Conservation (phyloP, 257 asterid species). For the Buddleja alternifolia region DNA sequence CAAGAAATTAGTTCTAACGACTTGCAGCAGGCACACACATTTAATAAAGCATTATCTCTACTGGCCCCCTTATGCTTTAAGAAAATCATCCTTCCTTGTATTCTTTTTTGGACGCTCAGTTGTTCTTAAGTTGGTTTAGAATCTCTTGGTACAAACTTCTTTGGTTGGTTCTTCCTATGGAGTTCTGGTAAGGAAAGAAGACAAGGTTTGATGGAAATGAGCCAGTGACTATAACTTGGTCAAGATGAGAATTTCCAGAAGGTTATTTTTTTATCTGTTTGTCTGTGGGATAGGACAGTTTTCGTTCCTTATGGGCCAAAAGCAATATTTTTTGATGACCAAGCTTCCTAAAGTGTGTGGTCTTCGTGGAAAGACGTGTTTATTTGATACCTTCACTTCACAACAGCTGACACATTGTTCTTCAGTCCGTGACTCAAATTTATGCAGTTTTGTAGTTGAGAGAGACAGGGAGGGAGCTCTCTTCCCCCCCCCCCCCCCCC, state of each 20-base stretch:
- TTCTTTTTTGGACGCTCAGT: neutral
- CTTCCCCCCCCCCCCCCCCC: too few species aligned
- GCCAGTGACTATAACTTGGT: neutral
- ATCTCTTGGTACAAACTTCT: neutral
- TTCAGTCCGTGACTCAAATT: neutral
- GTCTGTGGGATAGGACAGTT: neutral
- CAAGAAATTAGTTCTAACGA: neutral
- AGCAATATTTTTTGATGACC: neutral
- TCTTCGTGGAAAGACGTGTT: neutral
- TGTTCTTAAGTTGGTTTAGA: neutral
- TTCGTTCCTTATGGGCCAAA: neutral
- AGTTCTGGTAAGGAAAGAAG: neutral
- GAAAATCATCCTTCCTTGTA: neutral
- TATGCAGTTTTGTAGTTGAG: too few species aligned
- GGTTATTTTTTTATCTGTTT: constrained; percentile 1
- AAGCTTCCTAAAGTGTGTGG: neutral
- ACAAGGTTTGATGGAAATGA: neutral
- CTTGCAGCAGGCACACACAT: neutral
- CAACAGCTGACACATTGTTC: neutral
- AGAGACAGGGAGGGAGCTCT: too few species aligned
- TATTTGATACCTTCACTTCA: neutral
- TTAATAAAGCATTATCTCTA: neutral
- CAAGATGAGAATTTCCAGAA: neutral
- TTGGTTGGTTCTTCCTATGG: neutral
- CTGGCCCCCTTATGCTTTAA: neutral